These are phyloP conservation scores for Penicillium lividum DNA, from an alignment of 495 filamentous ascomycete species.

Conservation along the genomic window DNA sequence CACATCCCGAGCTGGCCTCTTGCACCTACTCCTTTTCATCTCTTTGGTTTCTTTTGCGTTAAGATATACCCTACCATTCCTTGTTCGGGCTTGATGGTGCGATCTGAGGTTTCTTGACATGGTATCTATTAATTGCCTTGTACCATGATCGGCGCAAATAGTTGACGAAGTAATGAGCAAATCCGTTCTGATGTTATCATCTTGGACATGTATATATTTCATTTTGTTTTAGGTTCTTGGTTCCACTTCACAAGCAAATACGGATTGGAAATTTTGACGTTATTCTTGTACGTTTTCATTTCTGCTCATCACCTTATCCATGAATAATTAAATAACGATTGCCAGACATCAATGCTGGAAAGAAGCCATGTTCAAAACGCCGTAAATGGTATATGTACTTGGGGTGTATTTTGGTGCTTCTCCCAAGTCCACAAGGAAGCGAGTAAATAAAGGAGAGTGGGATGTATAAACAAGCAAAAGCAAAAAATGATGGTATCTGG, in stretches of 20 bases:
- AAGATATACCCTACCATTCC: constrained; percentile 1
- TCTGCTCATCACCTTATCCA: constrained; percentile 7
- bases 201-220: neutral
- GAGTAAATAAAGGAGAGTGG: constrained; percentile 15
- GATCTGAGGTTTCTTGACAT: neutral
- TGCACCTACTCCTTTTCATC: neutral
- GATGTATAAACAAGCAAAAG: constrained; percentile 13
- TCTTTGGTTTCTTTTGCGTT: neutral
- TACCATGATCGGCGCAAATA: neutral
- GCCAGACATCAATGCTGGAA: neutral
- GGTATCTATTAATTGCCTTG: neutral
- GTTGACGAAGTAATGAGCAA: constrained; percentile 4
- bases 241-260: neutral
- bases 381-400: constrained; percentile 10
- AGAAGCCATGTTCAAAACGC: neutral
- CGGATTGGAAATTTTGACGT: neutral
- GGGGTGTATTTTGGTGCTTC: constrained; percentile 11
- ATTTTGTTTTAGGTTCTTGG: neutral
- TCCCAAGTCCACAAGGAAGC: constrained; percentile 9
- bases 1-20: neutral
- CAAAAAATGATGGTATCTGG: constrained; percentile 26
- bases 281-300: neutral
- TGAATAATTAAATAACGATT: constrained; percentile 16
- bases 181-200: neutral
- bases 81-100: neutral